phyloP scores from a whole-genome alignment of 768 basidiomycete species.

The Lactarius sanguifluus region DNA sequence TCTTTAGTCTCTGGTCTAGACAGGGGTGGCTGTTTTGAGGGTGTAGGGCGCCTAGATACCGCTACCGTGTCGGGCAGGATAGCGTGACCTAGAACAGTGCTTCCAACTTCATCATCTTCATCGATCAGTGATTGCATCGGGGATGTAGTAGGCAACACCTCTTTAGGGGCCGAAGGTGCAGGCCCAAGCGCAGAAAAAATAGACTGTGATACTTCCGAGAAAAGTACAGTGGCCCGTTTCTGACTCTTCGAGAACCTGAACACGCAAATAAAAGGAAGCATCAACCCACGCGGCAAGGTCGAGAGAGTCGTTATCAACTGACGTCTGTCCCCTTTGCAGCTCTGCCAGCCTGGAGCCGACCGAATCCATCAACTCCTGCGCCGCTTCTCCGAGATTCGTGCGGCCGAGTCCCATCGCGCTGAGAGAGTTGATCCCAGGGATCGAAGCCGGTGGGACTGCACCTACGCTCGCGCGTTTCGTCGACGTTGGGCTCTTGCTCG shows the following conservation, averaged over 20 bases:
- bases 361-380: constrained; percentile 44
- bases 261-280: background rate
- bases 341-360: constrained; percentile 56
- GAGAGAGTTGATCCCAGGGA: constrained; percentile 43
- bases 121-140: constrained; percentile 23
- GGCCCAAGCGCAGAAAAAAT: constrained; percentile 41
- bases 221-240: constrained; percentile 64
- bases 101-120: constrained; percentile 16
- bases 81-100: constrained; percentile 8
- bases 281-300: constrained; percentile 14
- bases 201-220: constrained; percentile 63
- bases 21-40: background rate
- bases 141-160: constrained; percentile 26
- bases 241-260: constrained; percentile 63
- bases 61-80: constrained; percentile 12
- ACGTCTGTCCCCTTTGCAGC: constrained; percentile 55
- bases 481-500: constrained; percentile 15
- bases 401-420: constrained; percentile 31
- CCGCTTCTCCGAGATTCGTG: constrained; percentile 34
- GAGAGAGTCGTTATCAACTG: constrained; percentile 35
- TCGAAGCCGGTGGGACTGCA: constrained; percentile 39
- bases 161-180: constrained; percentile 17
- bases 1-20: constrained; percentile 7
- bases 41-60: background rate
- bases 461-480: constrained; percentile 27